phyloP scores from a whole-genome alignment of 768 basidiomycete species.

The Lactarius sp. region DNA sequence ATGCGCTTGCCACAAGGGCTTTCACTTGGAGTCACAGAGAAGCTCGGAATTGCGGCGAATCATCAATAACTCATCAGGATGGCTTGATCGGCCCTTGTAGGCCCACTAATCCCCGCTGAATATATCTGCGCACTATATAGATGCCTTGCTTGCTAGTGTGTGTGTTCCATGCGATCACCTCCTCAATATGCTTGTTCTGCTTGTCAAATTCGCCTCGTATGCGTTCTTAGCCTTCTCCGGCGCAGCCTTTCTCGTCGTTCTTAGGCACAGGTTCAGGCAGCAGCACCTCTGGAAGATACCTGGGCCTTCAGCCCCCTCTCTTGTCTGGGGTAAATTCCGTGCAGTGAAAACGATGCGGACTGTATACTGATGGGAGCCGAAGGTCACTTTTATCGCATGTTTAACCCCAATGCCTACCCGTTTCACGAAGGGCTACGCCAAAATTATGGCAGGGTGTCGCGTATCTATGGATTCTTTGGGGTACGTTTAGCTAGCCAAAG shows the following conservation, averaged over 20 bases:
- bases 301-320: not conserved
- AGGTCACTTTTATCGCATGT: not conserved
- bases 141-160: not conserved
- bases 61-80: not conserved
- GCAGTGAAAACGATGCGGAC: not conserved
- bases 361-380: not conserved
- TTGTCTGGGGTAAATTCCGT: not conserved
- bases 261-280: not conserved
- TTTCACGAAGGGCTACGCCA: not conserved
- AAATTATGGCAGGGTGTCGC: not conserved
- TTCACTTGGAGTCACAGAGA: not conserved
- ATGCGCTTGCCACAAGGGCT: not conserved
- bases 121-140: not conserved
- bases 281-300: not conserved
- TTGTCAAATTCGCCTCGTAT: not conserved
- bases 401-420: not conserved
- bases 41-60: not conserved
- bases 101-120: not conserved
- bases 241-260: not conserved
- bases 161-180: not conserved
- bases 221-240: not conserved
- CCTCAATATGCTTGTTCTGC: not conserved
- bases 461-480: conserved; percentile 1
- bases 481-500: not conserved
- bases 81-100: not conserved